These are phyloP conservation scores for Apodospora peruviana DNA, from an alignment of 495 filamentous ascomycete species.

Conservation along the genomic window DNA sequence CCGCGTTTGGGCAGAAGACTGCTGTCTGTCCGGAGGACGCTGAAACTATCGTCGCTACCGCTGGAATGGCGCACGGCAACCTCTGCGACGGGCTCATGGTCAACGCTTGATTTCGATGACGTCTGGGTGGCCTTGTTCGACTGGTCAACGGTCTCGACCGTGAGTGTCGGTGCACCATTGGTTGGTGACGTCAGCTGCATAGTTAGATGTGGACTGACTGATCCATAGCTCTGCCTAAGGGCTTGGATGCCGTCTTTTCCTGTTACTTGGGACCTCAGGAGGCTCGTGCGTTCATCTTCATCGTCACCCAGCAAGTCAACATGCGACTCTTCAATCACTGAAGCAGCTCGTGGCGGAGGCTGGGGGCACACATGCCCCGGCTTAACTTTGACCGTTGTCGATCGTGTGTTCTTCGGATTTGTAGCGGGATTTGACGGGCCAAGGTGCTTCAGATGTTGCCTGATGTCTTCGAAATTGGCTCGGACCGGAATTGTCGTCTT, in stretches of 20 bases:
- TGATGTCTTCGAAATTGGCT: constrained; percentile 59
- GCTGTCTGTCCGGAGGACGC: constrained; percentile 12
- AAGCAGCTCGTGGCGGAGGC: constrained; percentile 20
- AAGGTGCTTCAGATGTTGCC: constrained; percentile 80
- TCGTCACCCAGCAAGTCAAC: constrained; percentile 15
- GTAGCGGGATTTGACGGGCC: constrained; percentile 89
- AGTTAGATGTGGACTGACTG: constrained; percentile 33
- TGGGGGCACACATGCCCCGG: constrained; percentile 32
- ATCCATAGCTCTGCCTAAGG: constrained; percentile 61
- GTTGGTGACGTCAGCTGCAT: constrained; percentile 22
- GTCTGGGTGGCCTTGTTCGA: constrained; percentile 22
- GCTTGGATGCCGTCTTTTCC: constrained; percentile 66
- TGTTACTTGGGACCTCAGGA: constrained; percentile 30
- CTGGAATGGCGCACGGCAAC: constrained; percentile 1
- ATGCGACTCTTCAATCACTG: constrained; percentile 11
- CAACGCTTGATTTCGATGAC: constrained; percentile 7
- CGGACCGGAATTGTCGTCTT: constrained; percentile 37
- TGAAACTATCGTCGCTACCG: constrained; percentile 18
- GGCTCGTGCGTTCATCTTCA: constrained; percentile 36
- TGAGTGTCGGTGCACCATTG: constrained; percentile 14
- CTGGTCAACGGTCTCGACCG: constrained; percentile 14
- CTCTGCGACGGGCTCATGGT: background rate
- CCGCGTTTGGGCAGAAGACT: constrained; percentile 36
- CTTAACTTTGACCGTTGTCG: constrained; percentile 89
- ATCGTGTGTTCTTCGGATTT: constrained; percentile 76